Percentiles rank a stretch among this genome's conserved stretches.
phyloP scores from a whole-genome alignment of 495 filamentous ascomycete species.

The Trichoderma parareesei region DNA sequence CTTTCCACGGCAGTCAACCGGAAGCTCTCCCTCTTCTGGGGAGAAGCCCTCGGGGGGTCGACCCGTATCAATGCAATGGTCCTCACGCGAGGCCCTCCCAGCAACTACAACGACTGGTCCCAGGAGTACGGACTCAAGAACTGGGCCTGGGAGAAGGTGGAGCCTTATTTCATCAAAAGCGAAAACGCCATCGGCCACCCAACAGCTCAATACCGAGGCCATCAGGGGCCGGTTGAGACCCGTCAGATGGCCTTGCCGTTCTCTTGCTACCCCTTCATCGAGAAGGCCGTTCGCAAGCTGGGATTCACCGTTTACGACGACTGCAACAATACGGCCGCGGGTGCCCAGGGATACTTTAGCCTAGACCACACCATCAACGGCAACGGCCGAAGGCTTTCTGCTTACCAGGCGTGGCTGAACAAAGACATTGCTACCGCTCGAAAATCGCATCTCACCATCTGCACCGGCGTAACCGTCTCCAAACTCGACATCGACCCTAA shows the following conservation, averaged over 20 bases:
- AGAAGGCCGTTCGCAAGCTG: slow-evolving; percentile 13
- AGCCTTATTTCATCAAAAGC: slow-evolving; percentile 22
- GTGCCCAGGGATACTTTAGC: slow-evolving; percentile 18
- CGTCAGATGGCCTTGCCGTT: neutral
- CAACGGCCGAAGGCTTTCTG: slow-evolving; percentile 16
- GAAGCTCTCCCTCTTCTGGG: slow-evolving; percentile 18
- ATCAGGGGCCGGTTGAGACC: slow-evolving; percentile 13
- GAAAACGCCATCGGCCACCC: slow-evolving; percentile 17
- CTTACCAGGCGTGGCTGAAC: slow-evolving; percentile 19
- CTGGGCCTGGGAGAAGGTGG: slow-evolving; percentile 23
- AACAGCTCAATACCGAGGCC: slow-evolving; percentile 14
- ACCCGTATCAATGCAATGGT: slow-evolving; percentile 24
- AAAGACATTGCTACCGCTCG: slow-evolving; percentile 14
- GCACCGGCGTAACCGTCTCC: slow-evolving; percentile 19
- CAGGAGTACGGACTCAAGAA: slow-evolving; percentile 18
- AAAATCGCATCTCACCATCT: slow-evolving; percentile 15
- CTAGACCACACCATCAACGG: slow-evolving; percentile 20
- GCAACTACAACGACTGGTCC: slow-evolving; percentile 20
- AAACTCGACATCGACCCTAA: slow-evolving; percentile 15
- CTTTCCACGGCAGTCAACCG: slow-evolving; percentile 11
- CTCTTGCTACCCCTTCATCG: slow-evolving; percentile 11
- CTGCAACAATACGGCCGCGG: slow-evolving; percentile 16
- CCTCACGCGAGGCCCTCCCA: slow-evolving; percentile 20
- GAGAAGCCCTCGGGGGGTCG: slow-evolving; percentile 21
- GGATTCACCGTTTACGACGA: slow-evolving; percentile 17